Conservation (phyloP, 2,329 filamentous ascomycete species). For the Fusarium sp. region DNA sequence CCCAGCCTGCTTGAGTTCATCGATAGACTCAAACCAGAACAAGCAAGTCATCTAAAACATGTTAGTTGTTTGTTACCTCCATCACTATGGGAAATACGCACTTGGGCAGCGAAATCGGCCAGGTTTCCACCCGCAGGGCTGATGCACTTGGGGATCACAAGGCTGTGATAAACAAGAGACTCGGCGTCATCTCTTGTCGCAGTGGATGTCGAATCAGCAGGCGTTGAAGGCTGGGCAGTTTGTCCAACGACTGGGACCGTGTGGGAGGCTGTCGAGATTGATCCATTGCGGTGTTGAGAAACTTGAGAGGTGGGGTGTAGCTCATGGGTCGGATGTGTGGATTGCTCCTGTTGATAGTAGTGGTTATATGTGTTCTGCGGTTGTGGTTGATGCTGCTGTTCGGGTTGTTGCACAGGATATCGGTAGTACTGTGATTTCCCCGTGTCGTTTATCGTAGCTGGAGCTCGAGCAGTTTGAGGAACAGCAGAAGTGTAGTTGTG, state of each 20-base stretch:
- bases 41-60: constrained; percentile 85
- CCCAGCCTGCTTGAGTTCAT: constrained; percentile 81
- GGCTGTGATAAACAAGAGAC: constrained; percentile 65
- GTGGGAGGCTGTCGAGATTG: constrained; percentile 33
- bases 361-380: constrained; percentile 23
- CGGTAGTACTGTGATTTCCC: constrained; percentile 49
- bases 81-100: constrained; percentile 53
- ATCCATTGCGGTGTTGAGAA: constrained; percentile 33
- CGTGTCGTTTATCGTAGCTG: constrained; percentile 50
- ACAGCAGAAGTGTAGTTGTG: constrained; percentile 53
- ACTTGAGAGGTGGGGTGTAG: constrained; percentile 23
- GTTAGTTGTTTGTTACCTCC: constrained; percentile 16
- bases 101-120: constrained; percentile 85
- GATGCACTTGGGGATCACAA: constrained; percentile 81
- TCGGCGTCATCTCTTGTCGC: constrained; percentile 53
- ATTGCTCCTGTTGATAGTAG: constrained; percentile 28
- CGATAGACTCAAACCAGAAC: constrained; percentile 95
- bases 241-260: constrained; percentile 41
- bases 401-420: constrained; percentile 45
- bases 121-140: constrained; percentile 80
- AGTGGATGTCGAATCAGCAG: constrained; percentile 47
- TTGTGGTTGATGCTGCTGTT: constrained; percentile 26
- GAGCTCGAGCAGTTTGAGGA: constrained; percentile 50
- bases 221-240: constrained; percentile 53
- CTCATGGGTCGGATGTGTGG: constrained; percentile 21